Conservation (phyloP, 371 early-diverging fungal species). For the Mucor circinelloides region DNA sequence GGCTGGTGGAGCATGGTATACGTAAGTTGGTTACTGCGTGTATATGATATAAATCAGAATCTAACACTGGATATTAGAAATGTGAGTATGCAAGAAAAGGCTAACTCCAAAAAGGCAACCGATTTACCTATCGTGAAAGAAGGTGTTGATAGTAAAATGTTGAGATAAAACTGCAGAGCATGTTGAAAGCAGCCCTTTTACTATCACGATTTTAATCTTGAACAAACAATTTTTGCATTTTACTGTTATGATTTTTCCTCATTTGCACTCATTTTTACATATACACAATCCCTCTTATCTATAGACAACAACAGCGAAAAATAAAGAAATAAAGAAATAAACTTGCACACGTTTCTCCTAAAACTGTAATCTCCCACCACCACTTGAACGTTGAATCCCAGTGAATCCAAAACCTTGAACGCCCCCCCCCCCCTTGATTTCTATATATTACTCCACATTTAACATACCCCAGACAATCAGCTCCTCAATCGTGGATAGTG, state of each 20-base stretch:
- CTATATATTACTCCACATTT: not conserved
- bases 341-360: too few relatives aligned
- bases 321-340: not conserved
- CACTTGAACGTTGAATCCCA: not conserved
- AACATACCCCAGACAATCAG: not conserved
- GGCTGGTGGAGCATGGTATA: conserved; percentile 75
- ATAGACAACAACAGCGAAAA: too few relatives aligned
- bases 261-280: not conserved
- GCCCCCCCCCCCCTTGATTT: not conserved
- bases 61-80: not conserved
- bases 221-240: not conserved
- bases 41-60: not conserved
- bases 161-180: conserved; percentile 3
- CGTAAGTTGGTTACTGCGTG: conserved; percentile 19
- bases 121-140: conserved; percentile 7
- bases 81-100: conserved; percentile 7
- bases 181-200: not conserved
- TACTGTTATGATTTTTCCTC: not conserved
- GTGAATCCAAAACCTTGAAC: not conserved
- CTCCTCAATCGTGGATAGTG: not conserved
- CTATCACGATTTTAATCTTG: not conserved
- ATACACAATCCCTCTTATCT: not conserved
- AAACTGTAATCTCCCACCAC: too few relatives aligned
- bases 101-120: not conserved
- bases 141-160: conserved; percentile 3